These are phyloP conservation scores for Fusarium humuli DNA, from an alignment of 2,329 filamentous ascomycete species.

Conservation along the genomic window DNA sequence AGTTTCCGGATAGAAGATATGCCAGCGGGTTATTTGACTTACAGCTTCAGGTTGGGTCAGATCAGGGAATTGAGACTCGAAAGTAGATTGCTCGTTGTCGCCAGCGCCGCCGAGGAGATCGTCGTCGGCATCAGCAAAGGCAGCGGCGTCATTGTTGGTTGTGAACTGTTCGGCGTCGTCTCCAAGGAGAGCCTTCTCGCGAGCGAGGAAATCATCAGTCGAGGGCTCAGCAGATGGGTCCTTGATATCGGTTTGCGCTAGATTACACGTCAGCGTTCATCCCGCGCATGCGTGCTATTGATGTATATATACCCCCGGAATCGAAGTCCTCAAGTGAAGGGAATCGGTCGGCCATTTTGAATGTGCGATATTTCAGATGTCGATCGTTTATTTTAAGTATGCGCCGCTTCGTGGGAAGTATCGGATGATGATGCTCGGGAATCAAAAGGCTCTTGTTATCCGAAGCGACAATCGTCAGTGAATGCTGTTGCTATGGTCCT, in stretches of 20 bases:
- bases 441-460: slow-evolving; percentile 11
- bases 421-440: slow-evolving; percentile 1
- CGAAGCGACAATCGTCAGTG: slow-evolving; percentile 31
- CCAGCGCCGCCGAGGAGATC: slow-evolving; percentile 80
- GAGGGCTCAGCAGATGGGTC: slow-evolving; percentile 69
- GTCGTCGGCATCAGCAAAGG: slow-evolving; percentile 72
- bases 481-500: slow-evolving; percentile 41
- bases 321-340: slow-evolving; percentile 84
- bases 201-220: slow-evolving; percentile 86
- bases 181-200: slow-evolving; percentile 89
- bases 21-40: slow-evolving; percentile 30
- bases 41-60: slow-evolving; percentile 62
- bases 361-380: slow-evolving; percentile 6
- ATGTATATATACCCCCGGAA: slow-evolving; percentile 65
- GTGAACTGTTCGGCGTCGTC: slow-evolving; percentile 94
- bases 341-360: slow-evolving; percentile 79
- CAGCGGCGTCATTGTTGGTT: slow-evolving; percentile 76
- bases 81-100: slow-evolving; percentile 65
- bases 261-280: slow-evolving; percentile 37
- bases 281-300: slow-evolving; percentile 22
- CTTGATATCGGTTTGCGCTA: slow-evolving; percentile 76
- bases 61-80: slow-evolving; percentile 92
- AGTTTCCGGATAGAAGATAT: slow-evolving; percentile 6
- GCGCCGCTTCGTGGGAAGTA: background rate
- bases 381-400: background rate